Conservation (phyloP, 169 alveolate genomes). For the Eimeria brunetti region DNA sequence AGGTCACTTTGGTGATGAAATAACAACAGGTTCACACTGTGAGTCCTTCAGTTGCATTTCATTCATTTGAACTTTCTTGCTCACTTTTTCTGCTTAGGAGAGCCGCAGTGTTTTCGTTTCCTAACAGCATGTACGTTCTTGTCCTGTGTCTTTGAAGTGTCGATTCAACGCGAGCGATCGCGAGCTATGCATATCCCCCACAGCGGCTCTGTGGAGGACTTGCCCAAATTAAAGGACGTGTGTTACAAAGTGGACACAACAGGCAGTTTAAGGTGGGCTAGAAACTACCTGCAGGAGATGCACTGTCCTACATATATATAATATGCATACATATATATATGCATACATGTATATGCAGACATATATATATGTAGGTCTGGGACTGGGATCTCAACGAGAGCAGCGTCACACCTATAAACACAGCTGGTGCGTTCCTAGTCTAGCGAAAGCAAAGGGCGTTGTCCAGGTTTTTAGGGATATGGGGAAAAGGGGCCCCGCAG, state of each 20-base stretch:
- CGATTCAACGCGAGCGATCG: background rate
- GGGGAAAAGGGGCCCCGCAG: background rate
- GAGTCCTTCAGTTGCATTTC: background rate
- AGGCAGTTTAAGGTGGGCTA: background rate
- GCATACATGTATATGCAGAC: too few species aligned
- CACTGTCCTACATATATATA: background rate
- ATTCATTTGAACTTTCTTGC: background rate
- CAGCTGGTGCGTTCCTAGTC: background rate
- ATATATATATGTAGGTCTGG: too few species aligned
- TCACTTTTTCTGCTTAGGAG: background rate
- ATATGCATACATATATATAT: too few species aligned
- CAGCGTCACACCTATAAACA: background rate
- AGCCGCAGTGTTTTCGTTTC: too few species aligned
- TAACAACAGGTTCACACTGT: background rate
- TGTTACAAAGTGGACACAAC: background rate
- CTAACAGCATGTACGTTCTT: background rate
- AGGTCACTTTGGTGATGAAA: background rate
- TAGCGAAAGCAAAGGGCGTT: background rate
- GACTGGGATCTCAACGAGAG: background rate
- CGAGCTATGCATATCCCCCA: background rate
- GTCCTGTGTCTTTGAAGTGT: background rate
- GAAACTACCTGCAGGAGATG: background rate
- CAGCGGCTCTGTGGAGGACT: background rate
- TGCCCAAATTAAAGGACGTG: constrained; percentile 12
- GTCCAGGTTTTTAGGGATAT: background rate